Percentiles rank a stretch among this genome's conserved stretches.
phyloP scores from a whole-genome alignment of 1,284 basidiomycete genomes.

The Retiboletus flavoniger region DNA sequence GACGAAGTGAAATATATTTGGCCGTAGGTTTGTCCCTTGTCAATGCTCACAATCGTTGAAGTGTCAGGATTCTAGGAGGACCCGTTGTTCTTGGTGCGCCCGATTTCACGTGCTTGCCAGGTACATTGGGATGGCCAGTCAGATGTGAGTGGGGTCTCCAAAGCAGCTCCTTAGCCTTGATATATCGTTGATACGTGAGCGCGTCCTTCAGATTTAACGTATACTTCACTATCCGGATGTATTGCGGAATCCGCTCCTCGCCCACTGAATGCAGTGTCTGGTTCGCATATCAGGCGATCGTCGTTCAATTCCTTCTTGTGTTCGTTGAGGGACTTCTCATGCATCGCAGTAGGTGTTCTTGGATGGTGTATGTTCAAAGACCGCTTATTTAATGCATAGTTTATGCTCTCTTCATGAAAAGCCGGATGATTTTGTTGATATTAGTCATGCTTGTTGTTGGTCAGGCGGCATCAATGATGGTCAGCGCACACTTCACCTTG shows the following conservation, averaged over 20 bases:
- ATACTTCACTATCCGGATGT: conserved; percentile 16
- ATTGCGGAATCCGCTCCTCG: conserved; percentile 6
- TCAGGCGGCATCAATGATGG: conserved; percentile 20
- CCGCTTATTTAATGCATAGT: conserved; percentile 4
- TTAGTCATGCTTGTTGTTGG: conserved; percentile 7
- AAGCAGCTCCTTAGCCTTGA: background rate
- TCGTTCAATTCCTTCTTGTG: conserved; percentile 10
- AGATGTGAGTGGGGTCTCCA: conserved; percentile 16
- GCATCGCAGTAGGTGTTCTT: conserved; percentile 12
- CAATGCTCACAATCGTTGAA: background rate
- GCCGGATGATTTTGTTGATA: conserved; percentile 2
- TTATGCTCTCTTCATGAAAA: conserved; percentile 13
- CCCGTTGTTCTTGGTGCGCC: conserved; percentile 10
- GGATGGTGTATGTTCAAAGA: background rate
- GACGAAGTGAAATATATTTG: conserved; percentile 20
- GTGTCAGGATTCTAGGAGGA: conserved; percentile 5
- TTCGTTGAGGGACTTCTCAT: conserved; percentile 13
- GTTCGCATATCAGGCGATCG: conserved; percentile 15
- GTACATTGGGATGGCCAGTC: conserved; percentile 17
- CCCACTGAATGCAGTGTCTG: conserved; percentile 8
- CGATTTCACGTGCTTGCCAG: conserved; percentile 14
- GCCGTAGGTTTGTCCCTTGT: background rate
- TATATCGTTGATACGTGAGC: background rate
- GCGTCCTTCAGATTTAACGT: conserved; percentile 13
- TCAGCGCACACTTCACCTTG: conserved; percentile 16